These are phyloP conservation scores for Breviolum minutum DNA, from an alignment of 73 alveolate genomes.

Conservation along the genomic window DNA sequence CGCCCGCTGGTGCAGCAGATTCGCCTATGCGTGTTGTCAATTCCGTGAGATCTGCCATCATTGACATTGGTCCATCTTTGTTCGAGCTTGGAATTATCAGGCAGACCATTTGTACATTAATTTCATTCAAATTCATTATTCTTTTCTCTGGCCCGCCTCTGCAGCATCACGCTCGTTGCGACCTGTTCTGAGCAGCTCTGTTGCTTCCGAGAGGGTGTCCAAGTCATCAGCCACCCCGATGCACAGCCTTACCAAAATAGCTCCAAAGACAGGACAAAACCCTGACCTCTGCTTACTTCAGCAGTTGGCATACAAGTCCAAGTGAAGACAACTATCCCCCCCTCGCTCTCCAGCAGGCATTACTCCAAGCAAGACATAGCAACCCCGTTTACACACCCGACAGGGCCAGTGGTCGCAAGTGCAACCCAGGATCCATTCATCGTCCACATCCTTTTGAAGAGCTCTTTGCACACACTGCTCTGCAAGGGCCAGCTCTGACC, in stretches of 20 bases:
- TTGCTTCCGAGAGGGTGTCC: constrained; percentile 4
- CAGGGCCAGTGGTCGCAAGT: not conserved
- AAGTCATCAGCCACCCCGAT: not conserved
- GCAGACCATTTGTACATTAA: not conserved
- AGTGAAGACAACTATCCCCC: no score
- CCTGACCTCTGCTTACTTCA: not conserved
- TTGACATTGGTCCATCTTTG: not conserved
- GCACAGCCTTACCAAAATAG: constrained; percentile 1
- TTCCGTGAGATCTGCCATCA: not conserved
- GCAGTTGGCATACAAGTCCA: no score
- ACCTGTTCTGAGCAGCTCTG: not conserved
- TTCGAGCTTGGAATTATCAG: not conserved
- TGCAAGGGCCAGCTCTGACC: constrained; percentile 54
- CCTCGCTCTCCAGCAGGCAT: no score
- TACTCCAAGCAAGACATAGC: no score
- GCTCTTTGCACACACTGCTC: constrained; percentile 42
- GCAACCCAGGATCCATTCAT: constrained; percentile 56
- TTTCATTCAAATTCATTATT: not conserved
- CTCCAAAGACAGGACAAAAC: not conserved
- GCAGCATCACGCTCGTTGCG: constrained; percentile 43
- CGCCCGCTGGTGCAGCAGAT: constrained; percentile 32
- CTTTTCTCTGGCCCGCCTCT: not conserved
- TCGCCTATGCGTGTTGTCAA: not conserved
- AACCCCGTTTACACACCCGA: no score
- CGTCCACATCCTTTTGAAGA: constrained; percentile 1